These are phyloP conservation scores for Helotiales sp. DNA, from an alignment of 2,329 filamentous ascomycete genomes.

Conservation along the genomic window DNA sequence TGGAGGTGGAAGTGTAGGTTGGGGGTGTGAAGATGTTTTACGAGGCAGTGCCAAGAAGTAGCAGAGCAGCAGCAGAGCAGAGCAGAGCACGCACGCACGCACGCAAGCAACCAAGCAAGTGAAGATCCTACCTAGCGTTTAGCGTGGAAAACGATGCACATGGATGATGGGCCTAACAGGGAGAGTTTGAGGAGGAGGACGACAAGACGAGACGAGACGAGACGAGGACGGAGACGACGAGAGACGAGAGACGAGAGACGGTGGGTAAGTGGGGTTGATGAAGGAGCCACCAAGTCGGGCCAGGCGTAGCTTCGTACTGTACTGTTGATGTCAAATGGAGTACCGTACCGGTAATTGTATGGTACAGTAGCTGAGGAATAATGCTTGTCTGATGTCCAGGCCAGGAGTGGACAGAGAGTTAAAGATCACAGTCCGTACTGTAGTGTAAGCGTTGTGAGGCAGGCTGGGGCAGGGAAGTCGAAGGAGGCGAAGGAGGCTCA, in stretches of 20 bases:
- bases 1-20: neutral
- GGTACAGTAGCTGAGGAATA: no score
- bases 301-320: neutral
- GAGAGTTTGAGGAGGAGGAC: neutral
- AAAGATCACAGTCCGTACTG: neutral
- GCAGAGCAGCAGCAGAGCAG: slow-evolving; percentile 4
- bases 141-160: neutral
- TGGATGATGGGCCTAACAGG: neutral
- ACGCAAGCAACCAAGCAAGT: no score
- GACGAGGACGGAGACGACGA: neutral
- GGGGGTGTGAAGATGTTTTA: slow-evolving; percentile 4
- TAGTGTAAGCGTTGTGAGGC: no score
- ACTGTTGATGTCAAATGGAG: no score
- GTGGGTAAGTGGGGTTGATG: neutral
- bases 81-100: no score
- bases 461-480: neutral
- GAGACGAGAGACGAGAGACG: neutral
- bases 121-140: slow-evolving; percentile 8
- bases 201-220: neutral
- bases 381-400: neutral
- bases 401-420: neutral
- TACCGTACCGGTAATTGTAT: no score
- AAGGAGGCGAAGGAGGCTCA: neutral
- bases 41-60: slow-evolving; percentile 6
- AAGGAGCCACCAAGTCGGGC: neutral